phyloP scores from a whole-genome alignment of 345 rosid species.

The Hypericum androsaemum region DNA sequence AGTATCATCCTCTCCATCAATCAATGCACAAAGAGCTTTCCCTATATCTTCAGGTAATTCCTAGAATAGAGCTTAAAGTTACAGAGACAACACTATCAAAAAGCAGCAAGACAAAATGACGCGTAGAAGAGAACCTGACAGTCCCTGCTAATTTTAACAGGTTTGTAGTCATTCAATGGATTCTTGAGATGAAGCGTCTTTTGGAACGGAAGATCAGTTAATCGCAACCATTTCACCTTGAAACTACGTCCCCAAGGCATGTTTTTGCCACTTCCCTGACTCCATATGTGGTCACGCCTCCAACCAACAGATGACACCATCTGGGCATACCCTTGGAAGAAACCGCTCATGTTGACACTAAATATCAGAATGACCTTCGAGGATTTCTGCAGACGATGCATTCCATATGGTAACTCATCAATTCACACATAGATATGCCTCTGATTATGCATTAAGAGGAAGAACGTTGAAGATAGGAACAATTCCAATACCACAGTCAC shows the following conservation, averaged over 20 bases:
- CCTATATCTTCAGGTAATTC: slow-evolving; percentile 84
- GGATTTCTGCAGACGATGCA: slow-evolving; percentile 64
- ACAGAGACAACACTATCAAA: slow-evolving; percentile 4
- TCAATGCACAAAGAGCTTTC: slow-evolving; percentile 83
- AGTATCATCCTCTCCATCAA: slow-evolving; percentile 49
- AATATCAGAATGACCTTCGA: slow-evolving; percentile 72
- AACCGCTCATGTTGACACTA: slow-evolving; percentile 98
- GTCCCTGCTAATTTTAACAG: slow-evolving; percentile 97
- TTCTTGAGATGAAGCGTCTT: slow-evolving; percentile 88
- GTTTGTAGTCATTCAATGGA: slow-evolving; percentile 83
- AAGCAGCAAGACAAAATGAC: slow-evolving; percentile 5
- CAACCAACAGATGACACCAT: slow-evolving; percentile 90
- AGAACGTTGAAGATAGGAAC: too few species aligned
- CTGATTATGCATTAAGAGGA: too few species aligned
- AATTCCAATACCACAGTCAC: too few species aligned
- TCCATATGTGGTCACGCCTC: slow-evolving; percentile 89
- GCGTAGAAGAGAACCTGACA: slow-evolving; percentile 58
- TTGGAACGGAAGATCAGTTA: slow-evolving; percentile 83
- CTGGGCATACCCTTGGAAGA: slow-evolving; percentile 97
- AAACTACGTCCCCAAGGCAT: slow-evolving; percentile 94
- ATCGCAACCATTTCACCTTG: slow-evolving; percentile 76
- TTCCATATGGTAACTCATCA: too few species aligned
- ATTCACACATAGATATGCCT: too few species aligned
- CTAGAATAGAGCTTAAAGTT: slow-evolving; percentile 26
- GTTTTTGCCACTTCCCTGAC: slow-evolving; percentile 73